phyloP scores from a whole-genome alignment of 1,284 basidiomycete genomes.

The Ganoderma resinaceum region DNA sequence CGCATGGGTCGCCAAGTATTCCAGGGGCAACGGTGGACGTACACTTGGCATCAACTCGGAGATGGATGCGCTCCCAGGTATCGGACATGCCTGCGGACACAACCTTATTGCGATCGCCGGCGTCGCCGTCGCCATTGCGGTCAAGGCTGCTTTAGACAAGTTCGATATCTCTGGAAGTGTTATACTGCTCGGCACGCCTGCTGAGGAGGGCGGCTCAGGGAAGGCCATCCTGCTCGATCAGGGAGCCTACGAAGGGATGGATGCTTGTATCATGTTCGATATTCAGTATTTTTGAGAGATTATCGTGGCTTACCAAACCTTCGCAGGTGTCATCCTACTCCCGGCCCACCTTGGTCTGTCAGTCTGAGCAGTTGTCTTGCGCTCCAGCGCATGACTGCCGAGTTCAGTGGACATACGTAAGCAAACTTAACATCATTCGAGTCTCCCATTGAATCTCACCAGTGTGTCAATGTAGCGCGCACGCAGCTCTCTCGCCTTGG shows the following conservation, averaged over 20 bases:
- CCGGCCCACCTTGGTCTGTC: slow-evolving; percentile 57
- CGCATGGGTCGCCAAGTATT: slow-evolving; percentile 80
- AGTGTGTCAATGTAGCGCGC: slow-evolving; percentile 56
- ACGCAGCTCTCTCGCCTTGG: slow-evolving; percentile 82
- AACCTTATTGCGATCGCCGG: slow-evolving; percentile 88
- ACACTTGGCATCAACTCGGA: slow-evolving; percentile 77
- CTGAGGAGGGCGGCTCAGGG: slow-evolving; percentile 86
- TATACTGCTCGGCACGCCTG: slow-evolving; percentile 86
- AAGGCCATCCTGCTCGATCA: slow-evolving; percentile 79
- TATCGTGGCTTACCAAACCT: slow-evolving; percentile 7
- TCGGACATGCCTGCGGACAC: slow-evolving; percentile 86
- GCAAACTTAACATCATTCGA: neutral
- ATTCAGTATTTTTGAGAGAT: neutral
- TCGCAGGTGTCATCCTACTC: slow-evolving; percentile 71
- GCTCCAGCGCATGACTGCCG: slow-evolving; percentile 62
- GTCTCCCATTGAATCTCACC: neutral
- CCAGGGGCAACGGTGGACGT: slow-evolving; percentile 62
- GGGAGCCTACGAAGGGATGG: slow-evolving; percentile 80
- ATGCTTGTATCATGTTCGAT: slow-evolving; percentile 77
- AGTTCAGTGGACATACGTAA: slow-evolving; percentile 73
- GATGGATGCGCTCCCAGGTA: slow-evolving; percentile 70
- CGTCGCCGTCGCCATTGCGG: slow-evolving; percentile 76
- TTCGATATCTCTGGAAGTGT: slow-evolving; percentile 76
- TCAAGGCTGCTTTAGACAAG: slow-evolving; percentile 63
- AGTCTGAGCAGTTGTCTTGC: slow-evolving; percentile 63